phyloP scores from a whole-genome alignment of 306 rosid genomes.

The Cicer yamashitae region DNA sequence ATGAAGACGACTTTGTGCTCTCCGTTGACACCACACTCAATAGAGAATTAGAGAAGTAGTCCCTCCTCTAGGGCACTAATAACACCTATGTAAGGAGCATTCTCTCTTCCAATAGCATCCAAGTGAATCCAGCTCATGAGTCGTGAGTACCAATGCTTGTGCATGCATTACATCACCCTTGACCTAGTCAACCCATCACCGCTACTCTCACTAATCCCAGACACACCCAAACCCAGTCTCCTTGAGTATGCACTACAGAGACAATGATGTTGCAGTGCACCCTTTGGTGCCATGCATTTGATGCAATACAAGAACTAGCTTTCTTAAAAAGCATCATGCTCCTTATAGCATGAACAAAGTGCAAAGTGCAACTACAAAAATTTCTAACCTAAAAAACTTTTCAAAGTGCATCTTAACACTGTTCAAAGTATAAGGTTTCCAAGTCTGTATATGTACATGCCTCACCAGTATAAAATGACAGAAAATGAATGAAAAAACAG shows the following conservation, averaged over 20 bases:
- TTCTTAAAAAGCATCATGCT: no score
- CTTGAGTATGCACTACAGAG: not conserved
- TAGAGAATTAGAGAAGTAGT: not conserved
- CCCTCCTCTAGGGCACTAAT: not conserved
- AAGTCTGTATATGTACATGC: not conserved
- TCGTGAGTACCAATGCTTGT: not conserved
- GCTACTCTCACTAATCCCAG: not conserved
- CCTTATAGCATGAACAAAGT: no score
- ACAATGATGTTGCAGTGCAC: not conserved
- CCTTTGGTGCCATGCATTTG: not conserved
- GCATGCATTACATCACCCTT: not conserved
- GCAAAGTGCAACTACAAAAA: no score
- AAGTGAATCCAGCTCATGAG: not conserved
- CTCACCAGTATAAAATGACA: not conserved
- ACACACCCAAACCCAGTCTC: conserved; percentile 20
- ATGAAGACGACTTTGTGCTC: not conserved
- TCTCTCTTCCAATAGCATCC: not conserved
- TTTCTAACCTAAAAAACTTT: no score
- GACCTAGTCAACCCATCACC: not conserved
- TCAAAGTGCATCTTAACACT: no score
- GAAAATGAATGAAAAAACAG: not conserved
- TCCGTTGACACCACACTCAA: not conserved
- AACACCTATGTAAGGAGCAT: conserved; percentile 2
- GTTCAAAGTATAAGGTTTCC: not conserved
- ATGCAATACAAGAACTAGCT: not conserved